phyloP scores from a whole-genome alignment of 2,329 filamentous ascomycete species.

The Aspergillus sp. region DNA sequence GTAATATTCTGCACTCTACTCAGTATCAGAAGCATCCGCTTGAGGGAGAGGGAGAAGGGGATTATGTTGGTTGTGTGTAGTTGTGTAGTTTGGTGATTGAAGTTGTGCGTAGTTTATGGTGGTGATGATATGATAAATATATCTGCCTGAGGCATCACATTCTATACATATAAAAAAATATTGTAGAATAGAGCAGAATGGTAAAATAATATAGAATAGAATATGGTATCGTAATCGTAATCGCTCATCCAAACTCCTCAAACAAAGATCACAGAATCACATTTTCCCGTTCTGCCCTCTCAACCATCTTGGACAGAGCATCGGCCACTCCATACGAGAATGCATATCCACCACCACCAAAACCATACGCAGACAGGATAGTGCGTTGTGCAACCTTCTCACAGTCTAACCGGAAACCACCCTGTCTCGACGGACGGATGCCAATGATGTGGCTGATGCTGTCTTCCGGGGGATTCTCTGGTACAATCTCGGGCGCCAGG shows the following conservation, averaged over 20 bases:
- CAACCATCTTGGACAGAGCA: conserved; percentile 29
- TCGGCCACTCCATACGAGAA: conserved; percentile 33
- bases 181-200: too few species aligned
- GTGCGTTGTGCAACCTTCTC: conserved; percentile 18
- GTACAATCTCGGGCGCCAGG: conserved; percentile 32
- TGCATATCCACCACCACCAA: conserved; percentile 33
- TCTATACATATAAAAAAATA: too few species aligned
- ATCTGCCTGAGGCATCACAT: too few species aligned
- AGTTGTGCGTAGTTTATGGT: too few species aligned
- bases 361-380: conserved; percentile 32
- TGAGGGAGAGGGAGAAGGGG: too few species aligned
- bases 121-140: too few species aligned
- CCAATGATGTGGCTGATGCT: conserved; percentile 29
- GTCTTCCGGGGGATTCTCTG: conserved; percentile 21
- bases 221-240: neutral
- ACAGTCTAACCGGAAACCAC: conserved; percentile 30
- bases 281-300: conserved; percentile 24
- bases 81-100: too few species aligned
- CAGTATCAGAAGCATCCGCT: too few species aligned
- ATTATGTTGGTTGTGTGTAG: too few species aligned
- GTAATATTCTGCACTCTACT: neutral
- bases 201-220: too few species aligned
- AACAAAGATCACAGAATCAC: conserved; percentile 14
- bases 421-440: conserved; percentile 28
- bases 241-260: neutral